phyloP scores from a whole-genome alignment of 441 rosid genomes.

The Pelargonium cotyledonis region DNA sequence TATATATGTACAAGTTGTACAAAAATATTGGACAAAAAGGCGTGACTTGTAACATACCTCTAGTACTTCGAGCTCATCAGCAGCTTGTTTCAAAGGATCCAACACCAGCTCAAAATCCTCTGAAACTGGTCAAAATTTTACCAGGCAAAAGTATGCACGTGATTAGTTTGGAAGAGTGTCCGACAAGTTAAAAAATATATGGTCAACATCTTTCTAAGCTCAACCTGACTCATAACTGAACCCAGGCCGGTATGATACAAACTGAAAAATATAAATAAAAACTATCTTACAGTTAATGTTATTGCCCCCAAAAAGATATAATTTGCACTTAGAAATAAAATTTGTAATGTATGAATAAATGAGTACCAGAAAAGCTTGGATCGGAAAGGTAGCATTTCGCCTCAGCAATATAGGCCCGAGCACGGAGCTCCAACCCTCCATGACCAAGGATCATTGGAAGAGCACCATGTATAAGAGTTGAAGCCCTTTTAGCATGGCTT shows the following conservation, averaged over 20 bases:
- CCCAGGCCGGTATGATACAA: too few relatives aligned
- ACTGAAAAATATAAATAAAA: too few relatives aligned
- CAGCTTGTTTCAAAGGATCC: conserved; percentile 77
- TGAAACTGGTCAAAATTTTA: conserved; percentile 33
- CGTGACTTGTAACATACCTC: conserved; percentile 46
- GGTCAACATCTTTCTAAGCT: too few relatives aligned
- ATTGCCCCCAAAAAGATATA: neutral
- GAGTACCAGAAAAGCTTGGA: conserved; percentile 71
- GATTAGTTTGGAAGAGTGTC: conserved; percentile 7
- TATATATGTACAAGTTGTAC: neutral
- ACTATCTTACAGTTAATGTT: too few relatives aligned
- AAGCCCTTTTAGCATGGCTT: conserved; percentile 75
- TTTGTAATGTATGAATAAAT: neutral
- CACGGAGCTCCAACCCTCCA: conserved; percentile 91
- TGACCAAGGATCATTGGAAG: conserved; percentile 92
- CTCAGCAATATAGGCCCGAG: conserved; percentile 82
- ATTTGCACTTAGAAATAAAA: neutral
- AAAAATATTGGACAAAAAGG: neutral
- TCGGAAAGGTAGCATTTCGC: conserved; percentile 84
- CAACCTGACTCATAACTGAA: too few relatives aligned
- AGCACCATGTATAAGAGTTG: conserved; percentile 59
- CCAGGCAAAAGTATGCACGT: conserved; percentile 1
- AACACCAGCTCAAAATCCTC: conserved; percentile 58
- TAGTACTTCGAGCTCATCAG: conserved; percentile 63
- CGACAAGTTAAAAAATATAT: neutral